Base-by-base conservation (phyloP, 768 basidiomycete genomes). In the Hypsizygus marmoreus region DNA sequence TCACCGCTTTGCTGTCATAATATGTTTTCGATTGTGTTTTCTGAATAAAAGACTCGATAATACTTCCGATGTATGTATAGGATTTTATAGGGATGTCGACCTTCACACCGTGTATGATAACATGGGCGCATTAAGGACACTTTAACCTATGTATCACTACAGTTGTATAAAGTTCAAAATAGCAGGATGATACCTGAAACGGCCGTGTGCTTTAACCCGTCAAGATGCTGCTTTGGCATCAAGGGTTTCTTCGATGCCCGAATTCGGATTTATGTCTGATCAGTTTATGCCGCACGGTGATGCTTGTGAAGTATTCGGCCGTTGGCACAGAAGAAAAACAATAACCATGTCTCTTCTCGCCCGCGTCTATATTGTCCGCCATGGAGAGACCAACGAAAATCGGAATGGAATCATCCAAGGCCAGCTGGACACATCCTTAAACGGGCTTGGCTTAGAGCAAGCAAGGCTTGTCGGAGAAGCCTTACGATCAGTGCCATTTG, bases 371-470 rank as follows among this genome's bases (percentile, higher is more conserved):
- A 66, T 89, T 50, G 75, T 89, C 38, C 81, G 89, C 32, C 89
- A 91, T 54, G 89, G 87, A 14, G 87, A 91, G 70, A 91, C 89
- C 19, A 74, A 81, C 31, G 82, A 76, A 57, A 91, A 91, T 63
- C 66, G 71, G 41, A 64, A 68, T 5, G 69, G 72, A 19, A 79
- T 86, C 45, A 76, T 88, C 34, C 89, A 92, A 70, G 90, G 90
- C 30, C 90, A 92, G 7, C 56, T 80, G 44, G 85, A 92, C 64
- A 83, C 82, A 6, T 51, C 63, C 30, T 71, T 92, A 57, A 91
- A 91, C 54, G 76, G 71, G 12, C 65, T 62, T 3, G 90, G 90
- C 11, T 43, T 73, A 36, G 66, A 67, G 42, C 88, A 92, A 62
- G 85, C 85, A 16, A 56, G 59, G 44, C 64, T 73, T 43, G 76